Conservation (phyloP, 1,139 yeast genomes). For the Pichia cactophila region DNA sequence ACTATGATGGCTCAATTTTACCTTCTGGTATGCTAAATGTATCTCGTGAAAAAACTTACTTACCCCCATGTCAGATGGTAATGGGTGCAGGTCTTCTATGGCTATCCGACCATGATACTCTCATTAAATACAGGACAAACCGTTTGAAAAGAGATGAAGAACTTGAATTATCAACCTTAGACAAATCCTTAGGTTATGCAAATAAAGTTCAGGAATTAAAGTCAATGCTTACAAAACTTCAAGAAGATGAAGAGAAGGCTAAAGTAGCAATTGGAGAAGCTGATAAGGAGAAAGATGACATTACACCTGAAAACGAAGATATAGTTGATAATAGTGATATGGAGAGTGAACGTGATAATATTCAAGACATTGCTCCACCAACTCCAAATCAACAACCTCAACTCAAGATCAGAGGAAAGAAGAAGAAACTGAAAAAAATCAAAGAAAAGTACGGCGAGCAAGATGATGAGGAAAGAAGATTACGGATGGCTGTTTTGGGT, state of each 20-base stretch:
- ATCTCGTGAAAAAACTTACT: slow-evolving; percentile 45
- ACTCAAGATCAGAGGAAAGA: slow-evolving; percentile 67
- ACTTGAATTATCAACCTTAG: slow-evolving; percentile 38
- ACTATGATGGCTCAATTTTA: slow-evolving; percentile 53
- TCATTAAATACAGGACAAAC: slow-evolving; percentile 33
- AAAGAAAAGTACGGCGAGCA: slow-evolving; percentile 81
- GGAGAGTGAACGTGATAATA: not conserved
- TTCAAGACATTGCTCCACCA: slow-evolving; percentile 8
- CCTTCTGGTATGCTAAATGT: slow-evolving; percentile 58
- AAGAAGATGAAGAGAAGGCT: slow-evolving; percentile 17
- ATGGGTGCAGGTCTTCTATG: slow-evolving; percentile 87
- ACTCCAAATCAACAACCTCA: slow-evolving; percentile 26
- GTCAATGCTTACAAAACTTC: slow-evolving; percentile 23
- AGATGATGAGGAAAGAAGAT: slow-evolving; percentile 76
- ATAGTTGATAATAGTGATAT: not conserved
- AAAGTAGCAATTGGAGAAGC: slow-evolving; percentile 10
- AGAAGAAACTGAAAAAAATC: slow-evolving; percentile 74
- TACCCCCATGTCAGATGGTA: slow-evolving; percentile 78
- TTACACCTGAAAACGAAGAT: slow-evolving; percentile 1
- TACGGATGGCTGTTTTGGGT: slow-evolving; percentile 77
- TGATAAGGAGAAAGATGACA: slow-evolving; percentile 3
- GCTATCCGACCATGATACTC: slow-evolving; percentile 53
- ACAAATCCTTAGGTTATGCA: slow-evolving; percentile 24
- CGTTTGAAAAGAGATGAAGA: slow-evolving; percentile 38
- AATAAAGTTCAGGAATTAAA: slow-evolving; percentile 23